Percentiles rank a stretch among this genome's conserved stretches.
These are phyloP conservation scores for Cladochytrium replicatum DNA, from an alignment of 192 early-diverging fungal genomes.

Conservation along the genomic window DNA sequence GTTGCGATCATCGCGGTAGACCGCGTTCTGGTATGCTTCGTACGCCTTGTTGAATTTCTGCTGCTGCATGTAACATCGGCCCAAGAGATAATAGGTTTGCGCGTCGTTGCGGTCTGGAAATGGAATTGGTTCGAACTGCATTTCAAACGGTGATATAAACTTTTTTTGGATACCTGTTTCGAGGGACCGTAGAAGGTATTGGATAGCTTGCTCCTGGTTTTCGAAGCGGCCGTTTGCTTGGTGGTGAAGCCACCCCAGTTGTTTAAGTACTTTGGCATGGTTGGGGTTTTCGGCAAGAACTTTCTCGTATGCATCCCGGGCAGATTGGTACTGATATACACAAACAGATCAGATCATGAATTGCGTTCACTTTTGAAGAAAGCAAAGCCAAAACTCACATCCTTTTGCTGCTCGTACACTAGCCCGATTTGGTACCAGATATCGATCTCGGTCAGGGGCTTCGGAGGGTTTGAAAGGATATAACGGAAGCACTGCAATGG, in stretches of 20 bases:
- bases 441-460: conserved; percentile 87
- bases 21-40: conserved; percentile 95
- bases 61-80: conserved; percentile 93
- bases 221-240: conserved; percentile 70
- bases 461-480: conserved; percentile 81
- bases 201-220: conserved; percentile 77
- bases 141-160: neutral
- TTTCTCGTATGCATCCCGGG: conserved; percentile 89
- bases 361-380: too few species aligned
- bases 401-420: conserved; percentile 89
- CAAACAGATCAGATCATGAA: too few species aligned
- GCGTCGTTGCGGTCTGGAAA: conserved; percentile 68
- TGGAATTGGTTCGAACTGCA: neutral
- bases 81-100: conserved; percentile 90
- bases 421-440: conserved; percentile 99
- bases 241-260: conserved; percentile 95
- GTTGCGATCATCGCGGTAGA: conserved; percentile 84
- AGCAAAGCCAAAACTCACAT: too few species aligned
- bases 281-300: conserved; percentile 81
- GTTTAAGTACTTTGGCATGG: conserved; percentile 91
- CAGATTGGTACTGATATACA: conserved; percentile 43
- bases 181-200: conserved; percentile 71
- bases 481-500: conserved; percentile 84
- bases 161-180: conserved; percentile 47
- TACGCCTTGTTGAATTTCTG: conserved; percentile 92